These are phyloP conservation scores for Crassisporium funariophilum DNA, from an alignment of 768 basidiomycete genomes.

Conservation along the genomic window DNA sequence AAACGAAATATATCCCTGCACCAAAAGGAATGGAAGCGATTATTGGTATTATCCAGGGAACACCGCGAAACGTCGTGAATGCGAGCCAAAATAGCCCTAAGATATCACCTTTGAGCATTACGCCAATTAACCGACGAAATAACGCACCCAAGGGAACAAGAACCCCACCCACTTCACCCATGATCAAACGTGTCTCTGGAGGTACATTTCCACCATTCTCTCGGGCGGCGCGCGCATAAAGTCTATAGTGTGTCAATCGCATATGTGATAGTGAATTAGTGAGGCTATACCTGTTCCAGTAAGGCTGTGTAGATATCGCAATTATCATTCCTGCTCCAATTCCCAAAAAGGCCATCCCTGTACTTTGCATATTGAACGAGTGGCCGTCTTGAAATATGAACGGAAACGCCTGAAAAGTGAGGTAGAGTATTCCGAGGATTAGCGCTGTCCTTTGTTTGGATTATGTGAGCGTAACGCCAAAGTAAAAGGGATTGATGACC, in stretches of 20 bases:
- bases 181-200: slow-evolving; percentile 65
- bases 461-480: slow-evolving; percentile 37
- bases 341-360: slow-evolving; percentile 61
- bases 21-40: slow-evolving; percentile 70
- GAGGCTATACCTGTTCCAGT: slow-evolving; percentile 53
- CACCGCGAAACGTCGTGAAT: slow-evolving; percentile 47
- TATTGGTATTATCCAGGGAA: slow-evolving; percentile 71
- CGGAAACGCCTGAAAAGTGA: slow-evolving; percentile 64
- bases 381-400: slow-evolving; percentile 52
- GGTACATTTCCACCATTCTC: slow-evolving; percentile 51
- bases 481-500: slow-evolving; percentile 39
- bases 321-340: slow-evolving; percentile 59
- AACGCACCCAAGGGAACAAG: slow-evolving; percentile 62
- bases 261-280: not conserved
- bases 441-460: slow-evolving; percentile 54
- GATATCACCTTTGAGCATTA: slow-evolving; percentile 26
- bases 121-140: slow-evolving; percentile 51
- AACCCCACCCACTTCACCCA: slow-evolving; percentile 70
- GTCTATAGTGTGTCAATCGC: slow-evolving; percentile 27
- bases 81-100: slow-evolving; percentile 65
- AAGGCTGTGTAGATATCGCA: slow-evolving; percentile 54
- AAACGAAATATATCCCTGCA: slow-evolving; percentile 63
- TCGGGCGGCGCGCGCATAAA: slow-evolving; percentile 36
- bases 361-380: slow-evolving; percentile 50
- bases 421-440: slow-evolving; percentile 62